Base-by-base conservation (phyloP, 441 rosid species). In the Flueggea neowawraea region DNA sequence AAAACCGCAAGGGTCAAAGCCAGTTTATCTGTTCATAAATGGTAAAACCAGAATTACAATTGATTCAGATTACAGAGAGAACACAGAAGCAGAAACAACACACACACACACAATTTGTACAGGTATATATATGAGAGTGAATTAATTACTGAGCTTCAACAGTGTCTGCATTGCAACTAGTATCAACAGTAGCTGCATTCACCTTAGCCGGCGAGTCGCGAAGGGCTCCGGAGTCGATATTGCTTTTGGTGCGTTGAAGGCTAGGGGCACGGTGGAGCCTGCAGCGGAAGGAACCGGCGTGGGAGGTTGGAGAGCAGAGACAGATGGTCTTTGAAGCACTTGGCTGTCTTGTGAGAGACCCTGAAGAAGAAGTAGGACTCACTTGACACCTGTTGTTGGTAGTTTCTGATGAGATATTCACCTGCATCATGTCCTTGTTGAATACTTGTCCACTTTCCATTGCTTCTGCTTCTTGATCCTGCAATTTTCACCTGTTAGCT, bases 221-320 rank as follows among this genome's bases (percentile, higher is more conserved):
- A 12, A 11, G 45, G 15, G 75, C 48, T 2, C 67, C 50, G 11
- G 80, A 54, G 47, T 75, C 88, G 1, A 73, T 8, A 36, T 36
- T 72, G 76, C 86, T 78, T 63, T 73, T 82, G 55, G 82, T 75
- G 15, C 78, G 61, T 31, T 69, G 80, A 56, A 80, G 83, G 64
- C 51, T 63, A 4, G 85, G 82, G 57, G 73, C 49, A 15, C 87
- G 84, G 61, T 85, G 90, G 60, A 82, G 77, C 67, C 86, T 59
- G 80, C 88, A 85, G 58, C 86, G 69, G 64, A 85, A 80, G 8
- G 88, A 82, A 54, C 88, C 88, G 8, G 80, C 78, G 55, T 82
- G 88, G 3, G 78, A 80, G n/a, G 90, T 82, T 16, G 88, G 88
- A 36, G 84, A 69, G 65, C 88, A 85, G 0, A 85, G 67, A 55